These are phyloP conservation scores for Ophiocordyceps polyrhachis-furcata DNA, from an alignment of 2,329 filamentous ascomycete species.

Conservation along the genomic window DNA sequence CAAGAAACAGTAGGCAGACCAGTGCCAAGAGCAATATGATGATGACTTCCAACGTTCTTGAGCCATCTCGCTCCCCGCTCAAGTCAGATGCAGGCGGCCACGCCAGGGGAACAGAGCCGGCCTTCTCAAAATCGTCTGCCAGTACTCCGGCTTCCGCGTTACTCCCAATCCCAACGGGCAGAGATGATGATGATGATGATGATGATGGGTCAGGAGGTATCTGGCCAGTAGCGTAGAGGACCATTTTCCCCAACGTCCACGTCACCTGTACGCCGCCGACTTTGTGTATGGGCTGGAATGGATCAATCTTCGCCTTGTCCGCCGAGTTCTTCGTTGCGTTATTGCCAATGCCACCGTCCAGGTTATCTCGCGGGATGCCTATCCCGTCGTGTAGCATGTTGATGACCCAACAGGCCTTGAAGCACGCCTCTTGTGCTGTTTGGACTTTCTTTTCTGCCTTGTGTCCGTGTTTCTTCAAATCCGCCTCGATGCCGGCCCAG, in stretches of 20 bases:
- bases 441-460: constrained; percentile 59
- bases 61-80: constrained; percentile 26
- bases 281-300: constrained; percentile 86
- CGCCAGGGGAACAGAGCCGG: constrained; percentile 35
- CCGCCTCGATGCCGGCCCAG: constrained; percentile 58
- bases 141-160: constrained; percentile 47
- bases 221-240: constrained; percentile 84
- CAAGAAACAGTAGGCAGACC: constrained; percentile 49
- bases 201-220: constrained; percentile 41
- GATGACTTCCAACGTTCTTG: constrained; percentile 30
- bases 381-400: constrained; percentile 94
- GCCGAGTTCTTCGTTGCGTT: constrained; percentile 58
- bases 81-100: constrained; percentile 9
- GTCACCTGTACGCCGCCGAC: constrained; percentile 83
- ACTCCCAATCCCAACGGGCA: constrained; percentile 84
- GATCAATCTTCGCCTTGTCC: constrained; percentile 52
- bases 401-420: constrained; percentile 96
- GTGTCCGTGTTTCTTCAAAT: constrained; percentile 47
- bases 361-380: constrained; percentile 67
- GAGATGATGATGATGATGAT: constrained; percentile 19
- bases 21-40: constrained; percentile 66
- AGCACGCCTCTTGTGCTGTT: constrained; percentile 75
- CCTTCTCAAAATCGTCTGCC: constrained; percentile 67
- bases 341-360: constrained; percentile 45
- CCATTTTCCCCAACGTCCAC: constrained; percentile 94